These are phyloP conservation scores for Penicillium sp. DNA, from an alignment of 2,329 filamentous ascomycete genomes.

Conservation along the genomic window DNA sequence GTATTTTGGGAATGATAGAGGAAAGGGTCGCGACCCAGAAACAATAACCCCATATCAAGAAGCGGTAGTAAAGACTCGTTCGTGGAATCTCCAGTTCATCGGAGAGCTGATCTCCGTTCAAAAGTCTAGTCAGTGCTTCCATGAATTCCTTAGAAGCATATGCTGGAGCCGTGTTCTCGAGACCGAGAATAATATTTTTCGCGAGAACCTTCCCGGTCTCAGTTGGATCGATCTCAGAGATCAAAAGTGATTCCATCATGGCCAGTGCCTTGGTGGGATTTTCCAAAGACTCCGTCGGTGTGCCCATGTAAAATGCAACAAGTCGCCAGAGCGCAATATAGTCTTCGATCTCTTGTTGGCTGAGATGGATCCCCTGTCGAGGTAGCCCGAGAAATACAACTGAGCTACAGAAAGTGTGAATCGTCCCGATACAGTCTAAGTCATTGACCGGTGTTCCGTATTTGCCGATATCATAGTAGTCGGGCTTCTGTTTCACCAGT, in stretches of 20 bases:
- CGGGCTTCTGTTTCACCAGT: slow-evolving; percentile 54
- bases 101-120: slow-evolving; percentile 65
- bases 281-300: slow-evolving; percentile 61
- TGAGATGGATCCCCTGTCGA: slow-evolving; percentile 67
- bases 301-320: slow-evolving; percentile 68
- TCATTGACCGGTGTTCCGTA: slow-evolving; percentile 71
- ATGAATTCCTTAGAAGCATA: slow-evolving; percentile 66
- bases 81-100: slow-evolving; percentile 58
- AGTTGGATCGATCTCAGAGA: slow-evolving; percentile 65
- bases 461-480: slow-evolving; percentile 60
- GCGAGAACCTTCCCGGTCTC: slow-evolving; percentile 63
- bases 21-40: slow-evolving; percentile 59
- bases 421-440: slow-evolving; percentile 70
- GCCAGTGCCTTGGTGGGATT: slow-evolving; percentile 55
- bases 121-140: slow-evolving; percentile 64
- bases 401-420: slow-evolving; percentile 66
- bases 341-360: slow-evolving; percentile 61
- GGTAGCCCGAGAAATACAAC: slow-evolving; percentile 69
- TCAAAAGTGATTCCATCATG: slow-evolving; percentile 66
- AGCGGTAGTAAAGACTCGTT: slow-evolving; percentile 58
- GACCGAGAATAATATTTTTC: slow-evolving; percentile 69
- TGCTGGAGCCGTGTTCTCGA: slow-evolving; percentile 65
- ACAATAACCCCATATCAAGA: slow-evolving; percentile 63
- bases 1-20: slow-evolving; percentile 49
- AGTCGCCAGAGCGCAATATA: slow-evolving; percentile 76